Conservation (phyloP, 1,284 basidiomycete genomes). For the Coniophora puteana region DNA sequence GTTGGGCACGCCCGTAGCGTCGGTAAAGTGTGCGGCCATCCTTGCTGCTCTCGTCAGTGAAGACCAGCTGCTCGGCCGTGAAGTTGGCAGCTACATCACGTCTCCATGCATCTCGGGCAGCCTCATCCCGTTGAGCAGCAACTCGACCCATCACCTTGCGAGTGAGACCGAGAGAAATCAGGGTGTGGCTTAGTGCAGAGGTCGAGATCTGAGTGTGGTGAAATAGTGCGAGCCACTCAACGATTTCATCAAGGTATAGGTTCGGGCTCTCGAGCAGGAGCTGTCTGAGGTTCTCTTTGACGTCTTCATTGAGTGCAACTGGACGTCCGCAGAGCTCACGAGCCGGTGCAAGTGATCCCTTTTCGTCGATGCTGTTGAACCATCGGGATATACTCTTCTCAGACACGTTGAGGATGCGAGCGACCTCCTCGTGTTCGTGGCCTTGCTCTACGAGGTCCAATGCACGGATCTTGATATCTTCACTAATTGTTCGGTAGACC, state of each 20-base stretch:
- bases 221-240: neutral
- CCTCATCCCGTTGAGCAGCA: conserved; percentile 13
- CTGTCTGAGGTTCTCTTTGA: conserved; percentile 31
- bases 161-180: neutral
- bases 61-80: conserved; percentile 19
- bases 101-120: conserved; percentile 17
- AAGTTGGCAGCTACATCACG: conserved; percentile 13
- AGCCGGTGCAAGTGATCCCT: too few relatives aligned
- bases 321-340: too few relatives aligned
- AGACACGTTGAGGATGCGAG: too few relatives aligned
- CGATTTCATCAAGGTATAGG: conserved; percentile 1
- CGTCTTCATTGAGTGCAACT: too few relatives aligned
- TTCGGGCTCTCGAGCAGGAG: neutral
- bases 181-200: neutral
- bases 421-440: too few relatives aligned
- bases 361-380: too few relatives aligned
- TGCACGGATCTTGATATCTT: too few relatives aligned
- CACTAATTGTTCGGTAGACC: too few relatives aligned
- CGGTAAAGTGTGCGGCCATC: conserved; percentile 23
- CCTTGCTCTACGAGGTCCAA: too few relatives aligned
- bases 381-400: too few relatives aligned
- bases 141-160: too few relatives aligned
- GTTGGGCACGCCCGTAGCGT: conserved; percentile 20
- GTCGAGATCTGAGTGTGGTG: neutral
- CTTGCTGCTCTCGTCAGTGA: conserved; percentile 29